Evolutionary conservation across 305 asterid species (phyloP), one percentile per base, ranked within the genome.

Genomic region (Fraxinus angustifolia): DNA sequence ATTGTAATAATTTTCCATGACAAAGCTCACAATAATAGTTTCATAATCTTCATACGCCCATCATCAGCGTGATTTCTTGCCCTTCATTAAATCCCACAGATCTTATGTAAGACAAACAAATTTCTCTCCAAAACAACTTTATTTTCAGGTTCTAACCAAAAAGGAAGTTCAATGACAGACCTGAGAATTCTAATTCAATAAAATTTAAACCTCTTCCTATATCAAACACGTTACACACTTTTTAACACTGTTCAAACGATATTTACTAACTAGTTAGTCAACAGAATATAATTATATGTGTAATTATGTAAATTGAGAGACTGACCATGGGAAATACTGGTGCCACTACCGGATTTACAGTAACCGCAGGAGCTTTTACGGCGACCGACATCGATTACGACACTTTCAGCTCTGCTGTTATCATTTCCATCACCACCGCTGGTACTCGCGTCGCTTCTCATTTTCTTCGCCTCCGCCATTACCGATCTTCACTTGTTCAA

Each of bases 301-400:
- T 58, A 77, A 81, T 40, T 60, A 34, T 1, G 30, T 30, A 48
- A 80, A 80, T 53, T 26, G 76, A 83, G 77, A 81, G 78, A 82
- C 93, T 82, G 79, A 96, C 99, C 98, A 60, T 92, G 95, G 73
- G 98, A 86, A 77, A 93, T 83, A 81, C 98, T 92, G 83, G 93
- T 83, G 75, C 83, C 81, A 4, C 87, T 83, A 68, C 87, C 92
- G 80, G 99, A 92, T 92, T 89, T 91, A 84, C 99, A 96, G 89
- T 96, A 96, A 26, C 97, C 99, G 75, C 99, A 96, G 11, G 93
- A 83, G 93, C 89, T 93, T 79, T 90, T 90, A 65, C 93, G 91
- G 73, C 92, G 92, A 33, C 98, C 98, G 50, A 73, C 82, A 77
- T 96, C 98, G 68, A 76, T 78, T 78, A 96, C 98, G 56, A 90